phyloP scores from a whole-genome alignment of 805 yeast species.

The Metschnikowia baotianmanensis region DNA sequence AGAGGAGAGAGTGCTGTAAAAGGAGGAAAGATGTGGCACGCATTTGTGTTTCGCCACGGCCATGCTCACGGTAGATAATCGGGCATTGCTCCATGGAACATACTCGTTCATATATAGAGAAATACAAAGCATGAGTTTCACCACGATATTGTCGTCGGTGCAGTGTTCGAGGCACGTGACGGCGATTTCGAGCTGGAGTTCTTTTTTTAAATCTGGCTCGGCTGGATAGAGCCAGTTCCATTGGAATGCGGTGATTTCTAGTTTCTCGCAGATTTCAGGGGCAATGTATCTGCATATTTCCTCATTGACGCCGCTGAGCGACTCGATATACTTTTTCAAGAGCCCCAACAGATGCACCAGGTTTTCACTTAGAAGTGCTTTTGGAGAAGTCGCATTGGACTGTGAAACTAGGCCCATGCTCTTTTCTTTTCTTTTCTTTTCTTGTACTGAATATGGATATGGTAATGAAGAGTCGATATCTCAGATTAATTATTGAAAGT shows the following conservation, averaged over 20 bases:
- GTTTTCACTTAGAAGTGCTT: constrained; percentile 4
- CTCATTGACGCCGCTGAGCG: background rate
- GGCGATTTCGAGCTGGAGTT: constrained; percentile 9
- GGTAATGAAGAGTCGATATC: background rate
- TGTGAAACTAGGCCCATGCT: constrained; percentile 7
- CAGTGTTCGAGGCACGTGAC: constrained; percentile 5
- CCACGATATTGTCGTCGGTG: constrained; percentile 5
- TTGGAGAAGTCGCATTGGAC: constrained; percentile 1
- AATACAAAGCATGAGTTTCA: constrained; percentile 4
- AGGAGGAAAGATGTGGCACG: background rate
- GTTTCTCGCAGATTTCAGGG: constrained; percentile 2
- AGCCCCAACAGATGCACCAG: constrained; percentile 5
- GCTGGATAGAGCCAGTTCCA: constrained; percentile 10
- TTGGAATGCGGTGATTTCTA: background rate
- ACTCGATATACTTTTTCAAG: constrained; percentile 1
- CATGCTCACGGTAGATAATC: constrained; percentile 4
- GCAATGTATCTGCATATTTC: background rate
- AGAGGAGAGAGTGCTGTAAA: background rate
- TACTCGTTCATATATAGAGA: constrained; percentile 28
- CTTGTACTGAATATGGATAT: too few relatives aligned
- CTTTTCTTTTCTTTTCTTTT: background rate
- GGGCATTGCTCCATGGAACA: constrained; percentile 28
- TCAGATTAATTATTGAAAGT: too few relatives aligned
- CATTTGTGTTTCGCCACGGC: background rate
- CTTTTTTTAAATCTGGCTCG: background rate